Evolutionary conservation across 768 basidiomycete genomes (phyloP), one percentile per base, ranked within the genome.

Genomic region (Agaricus blazei): DNA sequence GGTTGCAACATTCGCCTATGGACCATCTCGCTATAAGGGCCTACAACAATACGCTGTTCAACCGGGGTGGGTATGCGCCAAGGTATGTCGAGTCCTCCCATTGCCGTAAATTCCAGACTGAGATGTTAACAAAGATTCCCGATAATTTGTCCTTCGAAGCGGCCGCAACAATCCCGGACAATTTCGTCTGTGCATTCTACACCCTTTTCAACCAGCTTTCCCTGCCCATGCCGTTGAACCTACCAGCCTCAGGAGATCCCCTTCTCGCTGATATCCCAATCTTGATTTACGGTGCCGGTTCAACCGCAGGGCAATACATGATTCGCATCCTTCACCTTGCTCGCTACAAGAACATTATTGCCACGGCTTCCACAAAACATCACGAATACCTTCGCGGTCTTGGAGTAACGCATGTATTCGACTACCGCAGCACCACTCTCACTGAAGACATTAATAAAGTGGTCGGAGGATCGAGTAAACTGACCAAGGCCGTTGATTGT

Each of bases 281-380:
- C 49, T 67, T 79, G 1, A 62, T 79, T 23, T 78, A 78, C 54
- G 78, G 78, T 28, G 76, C 71, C 11, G 75, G 76, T 3, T 64
- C 76, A 9, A 71, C 70, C 14, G 58, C 70, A 5, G 78, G 74
- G 0, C 64, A 70, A 45, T 77, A 74, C 48, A 61, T 68, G 38
- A 52, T 74, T 36, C 69, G 70, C 56, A 65, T 78, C n/a, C 69
- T 78, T 26, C 61, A 64, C n/a, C 59, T 72, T 6, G 73, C 75
- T 3, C 73, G 75, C 1, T 79, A 76, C 65, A 74, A 63, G 29
- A 72, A 68, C 29, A 64, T 79, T 41, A 64, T 79, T 50, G 71
- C 70, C 24, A 76, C 72, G 5, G 75, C 78, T 5, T 77, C 75
- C 1, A 55, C 66, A 42, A 67, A 65, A 37, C 67, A 76, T 56